Conservation (phyloP, 768 basidiomycete species). For the Pleurotus ostreatus region DNA sequence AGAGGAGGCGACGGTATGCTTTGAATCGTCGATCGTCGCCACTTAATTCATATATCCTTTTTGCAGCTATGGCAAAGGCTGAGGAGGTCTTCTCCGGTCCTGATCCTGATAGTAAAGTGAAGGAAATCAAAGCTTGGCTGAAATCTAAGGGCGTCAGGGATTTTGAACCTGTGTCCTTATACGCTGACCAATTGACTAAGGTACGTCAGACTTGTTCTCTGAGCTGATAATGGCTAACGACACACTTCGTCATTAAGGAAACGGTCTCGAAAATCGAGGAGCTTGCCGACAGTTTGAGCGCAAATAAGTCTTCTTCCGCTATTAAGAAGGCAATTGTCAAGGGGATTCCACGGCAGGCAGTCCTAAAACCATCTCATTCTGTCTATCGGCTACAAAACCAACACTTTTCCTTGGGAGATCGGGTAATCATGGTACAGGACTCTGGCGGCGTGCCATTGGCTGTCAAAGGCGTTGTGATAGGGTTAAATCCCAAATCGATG, state of each 20-base stretch:
- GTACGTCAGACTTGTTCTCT: constrained; percentile 29
- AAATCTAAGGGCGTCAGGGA: constrained; percentile 82
- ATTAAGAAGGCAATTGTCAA: constrained; percentile 95
- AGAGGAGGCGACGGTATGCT: constrained; percentile 64
- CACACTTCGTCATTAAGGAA: constrained; percentile 38
- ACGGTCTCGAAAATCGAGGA: constrained; percentile 78
- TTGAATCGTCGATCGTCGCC: neutral
- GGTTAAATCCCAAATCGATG: constrained; percentile 81
- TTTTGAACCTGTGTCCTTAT: constrained; percentile 89
- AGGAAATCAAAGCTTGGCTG: constrained; percentile 82
- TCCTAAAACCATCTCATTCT: constrained; percentile 90
- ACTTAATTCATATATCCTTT: constrained; percentile 5
- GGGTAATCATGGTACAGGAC: constrained; percentile 95
- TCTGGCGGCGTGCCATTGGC: constrained; percentile 88
- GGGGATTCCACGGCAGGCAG: constrained; percentile 87
- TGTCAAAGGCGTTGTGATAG: constrained; percentile 91
- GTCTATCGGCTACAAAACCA: constrained; percentile 89
- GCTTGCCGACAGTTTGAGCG: constrained; percentile 64
- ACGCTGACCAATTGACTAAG: constrained; percentile 88
- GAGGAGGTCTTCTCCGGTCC: constrained; percentile 49
- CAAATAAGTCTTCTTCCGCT: constrained; percentile 50
- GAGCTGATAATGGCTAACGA: neutral
- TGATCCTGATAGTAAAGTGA: constrained; percentile 67
- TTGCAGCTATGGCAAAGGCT: constrained; percentile 70
- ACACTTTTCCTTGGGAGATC: constrained; percentile 81